Evolutionary conservation across 768 basidiomycete genomes (phyloP).

Genomic region (Lentinus tigrinus): DNA sequence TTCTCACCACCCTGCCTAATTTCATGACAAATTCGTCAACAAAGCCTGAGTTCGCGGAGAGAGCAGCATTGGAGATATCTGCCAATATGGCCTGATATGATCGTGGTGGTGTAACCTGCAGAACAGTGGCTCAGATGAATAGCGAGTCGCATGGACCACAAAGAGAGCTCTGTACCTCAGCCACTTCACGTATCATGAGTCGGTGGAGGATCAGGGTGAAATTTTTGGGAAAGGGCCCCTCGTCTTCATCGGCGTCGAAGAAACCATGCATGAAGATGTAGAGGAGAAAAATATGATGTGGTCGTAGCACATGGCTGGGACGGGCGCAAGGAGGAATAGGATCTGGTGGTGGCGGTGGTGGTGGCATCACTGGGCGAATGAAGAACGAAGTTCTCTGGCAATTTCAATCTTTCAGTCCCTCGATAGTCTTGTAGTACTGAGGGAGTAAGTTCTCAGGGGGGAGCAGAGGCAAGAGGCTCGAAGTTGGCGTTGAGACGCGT

Average conservation of each 20-base stretch:
- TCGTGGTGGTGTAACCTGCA: conserved; percentile 63
- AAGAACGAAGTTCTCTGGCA: too few relatives aligned
- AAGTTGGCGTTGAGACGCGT: background rate
- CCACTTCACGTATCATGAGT: conserved; percentile 64
- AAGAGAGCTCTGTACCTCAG: conserved; percentile 48
- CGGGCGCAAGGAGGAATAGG: conserved; percentile 46
- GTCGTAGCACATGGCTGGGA: conserved; percentile 64
- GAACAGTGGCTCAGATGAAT: background rate
- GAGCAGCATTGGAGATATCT: conserved; percentile 10
- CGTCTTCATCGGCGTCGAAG: conserved; percentile 27
- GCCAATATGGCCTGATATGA: conserved; percentile 35
- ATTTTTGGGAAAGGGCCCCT: conserved; percentile 44
- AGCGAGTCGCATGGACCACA: background rate
- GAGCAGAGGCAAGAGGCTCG: background rate
- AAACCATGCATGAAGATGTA: conserved; percentile 58
- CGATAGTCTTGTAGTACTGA: background rate
- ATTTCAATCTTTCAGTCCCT: background rate
- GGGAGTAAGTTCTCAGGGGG: background rate
- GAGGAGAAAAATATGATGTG: conserved; percentile 75
- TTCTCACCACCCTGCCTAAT: conserved; percentile 14
- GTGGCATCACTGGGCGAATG: background rate
- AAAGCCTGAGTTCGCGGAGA: background rate
- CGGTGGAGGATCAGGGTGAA: conserved; percentile 68
- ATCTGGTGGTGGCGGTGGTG: conserved; percentile 23
- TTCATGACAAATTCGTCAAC: conserved; percentile 1